Evolutionary conservation across 768 basidiomycete genomes (phyloP).

Genomic region (Piloderma croceum): DNA sequence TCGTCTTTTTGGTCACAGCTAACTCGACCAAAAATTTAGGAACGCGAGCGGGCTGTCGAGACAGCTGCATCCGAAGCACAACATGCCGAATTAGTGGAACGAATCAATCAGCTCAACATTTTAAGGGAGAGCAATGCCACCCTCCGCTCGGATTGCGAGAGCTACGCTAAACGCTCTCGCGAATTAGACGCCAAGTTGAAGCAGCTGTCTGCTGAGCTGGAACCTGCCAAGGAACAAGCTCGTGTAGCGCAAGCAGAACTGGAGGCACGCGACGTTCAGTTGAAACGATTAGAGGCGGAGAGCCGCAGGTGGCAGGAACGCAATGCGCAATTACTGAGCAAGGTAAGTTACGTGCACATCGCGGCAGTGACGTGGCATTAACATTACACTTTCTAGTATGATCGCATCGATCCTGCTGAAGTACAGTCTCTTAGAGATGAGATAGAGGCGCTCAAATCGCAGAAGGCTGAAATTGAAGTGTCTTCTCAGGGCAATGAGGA

Average conservation of each 20-base stretch:
- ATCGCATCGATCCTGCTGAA: constrained; percentile 84
- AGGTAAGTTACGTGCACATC: constrained; percentile 39
- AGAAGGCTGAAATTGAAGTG: constrained; percentile 31
- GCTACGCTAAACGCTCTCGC: constrained; percentile 59
- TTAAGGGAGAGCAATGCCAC: constrained; percentile 86
- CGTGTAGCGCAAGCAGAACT: constrained; percentile 66
- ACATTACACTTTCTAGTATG: constrained; percentile 47
- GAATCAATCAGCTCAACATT: constrained; percentile 82
- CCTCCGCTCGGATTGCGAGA: constrained; percentile 70
- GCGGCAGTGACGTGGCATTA: neutral
- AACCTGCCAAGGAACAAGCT: constrained; percentile 69
- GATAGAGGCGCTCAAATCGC: constrained; percentile 46
- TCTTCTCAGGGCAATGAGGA: constrained; percentile 26
- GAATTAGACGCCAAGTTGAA: constrained; percentile 64
- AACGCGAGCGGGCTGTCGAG: constrained; percentile 73
- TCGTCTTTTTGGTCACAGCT: neutral
- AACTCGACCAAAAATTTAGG: constrained; percentile 37
- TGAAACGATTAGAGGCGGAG: constrained; percentile 69
- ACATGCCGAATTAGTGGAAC: constrained; percentile 78
- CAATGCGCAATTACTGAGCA: constrained; percentile 72
- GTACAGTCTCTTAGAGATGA: constrained; percentile 75
- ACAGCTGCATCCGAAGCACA: constrained; percentile 68
- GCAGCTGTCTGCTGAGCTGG: constrained; percentile 53
- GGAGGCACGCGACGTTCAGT: constrained; percentile 61
- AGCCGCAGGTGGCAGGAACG: constrained; percentile 80